phyloP scores from a whole-genome alignment of 495 filamentous ascomycete species.

The Aspergillus biplanus region DNA sequence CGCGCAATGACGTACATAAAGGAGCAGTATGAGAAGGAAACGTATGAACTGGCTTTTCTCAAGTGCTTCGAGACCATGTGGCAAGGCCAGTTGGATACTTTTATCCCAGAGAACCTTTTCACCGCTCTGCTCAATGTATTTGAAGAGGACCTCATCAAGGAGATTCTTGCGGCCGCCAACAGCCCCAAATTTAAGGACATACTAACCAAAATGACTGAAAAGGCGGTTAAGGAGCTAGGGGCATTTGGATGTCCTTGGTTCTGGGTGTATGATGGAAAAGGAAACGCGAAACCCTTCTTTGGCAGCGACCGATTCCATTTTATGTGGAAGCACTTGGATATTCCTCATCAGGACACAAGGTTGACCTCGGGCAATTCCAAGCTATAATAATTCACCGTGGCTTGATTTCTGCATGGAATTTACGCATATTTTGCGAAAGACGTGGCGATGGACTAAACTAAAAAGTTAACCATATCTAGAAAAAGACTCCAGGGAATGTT shows the following conservation, averaged over 20 bases:
- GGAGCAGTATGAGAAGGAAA: slow-evolving; percentile 39
- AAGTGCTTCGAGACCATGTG: slow-evolving; percentile 52
- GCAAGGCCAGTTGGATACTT: slow-evolving; percentile 50
- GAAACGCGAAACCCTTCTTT: slow-evolving; percentile 70
- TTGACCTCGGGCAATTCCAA: slow-evolving; percentile 4
- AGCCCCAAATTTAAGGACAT: slow-evolving; percentile 59
- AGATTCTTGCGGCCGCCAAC: slow-evolving; percentile 54
- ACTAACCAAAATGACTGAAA: slow-evolving; percentile 60
- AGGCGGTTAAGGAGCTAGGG: slow-evolving; percentile 59
- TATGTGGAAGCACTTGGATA: slow-evolving; percentile 44
- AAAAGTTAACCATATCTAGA: no score
- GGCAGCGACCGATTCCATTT: slow-evolving; percentile 70
- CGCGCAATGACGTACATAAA: slow-evolving; percentile 70
- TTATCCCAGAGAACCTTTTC: slow-evolving; percentile 46
- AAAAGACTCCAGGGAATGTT: no score
- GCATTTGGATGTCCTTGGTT: slow-evolving; percentile 80
- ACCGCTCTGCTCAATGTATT: slow-evolving; percentile 42
- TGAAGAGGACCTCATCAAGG: slow-evolving; percentile 43
- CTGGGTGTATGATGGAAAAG: slow-evolving; percentile 64
- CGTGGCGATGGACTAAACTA: no score
- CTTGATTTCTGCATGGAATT: no score
- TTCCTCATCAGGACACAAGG: slow-evolving; percentile 40
- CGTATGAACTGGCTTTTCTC: slow-evolving; percentile 49
- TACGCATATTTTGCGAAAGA: no score
- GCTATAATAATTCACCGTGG: no score